These are phyloP conservation scores for Pseudogymnoascus sp. DNA, from an alignment of 2,329 filamentous ascomycete genomes.

Conservation along the genomic window DNA sequence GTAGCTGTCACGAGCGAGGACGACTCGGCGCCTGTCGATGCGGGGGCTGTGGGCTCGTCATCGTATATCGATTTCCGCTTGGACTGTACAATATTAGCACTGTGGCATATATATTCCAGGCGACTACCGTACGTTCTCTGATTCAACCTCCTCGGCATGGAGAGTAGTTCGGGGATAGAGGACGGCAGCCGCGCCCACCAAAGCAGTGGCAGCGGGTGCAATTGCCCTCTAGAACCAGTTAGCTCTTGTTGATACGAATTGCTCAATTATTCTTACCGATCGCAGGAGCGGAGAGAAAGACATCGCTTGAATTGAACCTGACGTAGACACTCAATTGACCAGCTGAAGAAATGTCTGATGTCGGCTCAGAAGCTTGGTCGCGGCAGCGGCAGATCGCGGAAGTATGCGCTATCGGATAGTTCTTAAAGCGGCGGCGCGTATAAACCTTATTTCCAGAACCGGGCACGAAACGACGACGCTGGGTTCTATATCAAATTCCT, in stretches of 20 bases:
- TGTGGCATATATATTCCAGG: neutral
- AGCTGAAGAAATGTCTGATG: constrained; percentile 8
- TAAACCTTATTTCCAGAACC: constrained; percentile 8
- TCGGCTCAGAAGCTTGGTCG: constrained; percentile 8
- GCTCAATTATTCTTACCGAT: constrained; percentile 33
- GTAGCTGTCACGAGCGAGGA: constrained; percentile 30
- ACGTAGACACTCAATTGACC: constrained; percentile 18
- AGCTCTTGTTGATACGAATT: constrained; percentile 14
- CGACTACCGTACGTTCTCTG: constrained; percentile 17
- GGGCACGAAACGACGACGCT: neutral
- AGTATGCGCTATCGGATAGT: constrained; percentile 6
- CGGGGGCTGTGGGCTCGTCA: constrained; percentile 38
- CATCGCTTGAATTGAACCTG: constrained; percentile 33
- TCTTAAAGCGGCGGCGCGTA: constrained; percentile 7
- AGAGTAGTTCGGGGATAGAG: constrained; percentile 37
- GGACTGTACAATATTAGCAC: constrained; percentile 24
- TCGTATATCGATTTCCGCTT: constrained; percentile 73
- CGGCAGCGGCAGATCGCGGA: constrained; percentile 8
- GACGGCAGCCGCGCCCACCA: constrained; percentile 35
- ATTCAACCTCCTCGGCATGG: constrained; percentile 38
- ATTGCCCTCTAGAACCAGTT: constrained; percentile 35
- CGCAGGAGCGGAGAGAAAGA: constrained; percentile 43
- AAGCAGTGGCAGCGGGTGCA: constrained; percentile 34
- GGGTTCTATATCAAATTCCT: neutral
- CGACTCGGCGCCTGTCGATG: constrained; percentile 19